phyloP scores from a whole-genome alignment of 768 basidiomycete species.

The Epithele typhae region DNA sequence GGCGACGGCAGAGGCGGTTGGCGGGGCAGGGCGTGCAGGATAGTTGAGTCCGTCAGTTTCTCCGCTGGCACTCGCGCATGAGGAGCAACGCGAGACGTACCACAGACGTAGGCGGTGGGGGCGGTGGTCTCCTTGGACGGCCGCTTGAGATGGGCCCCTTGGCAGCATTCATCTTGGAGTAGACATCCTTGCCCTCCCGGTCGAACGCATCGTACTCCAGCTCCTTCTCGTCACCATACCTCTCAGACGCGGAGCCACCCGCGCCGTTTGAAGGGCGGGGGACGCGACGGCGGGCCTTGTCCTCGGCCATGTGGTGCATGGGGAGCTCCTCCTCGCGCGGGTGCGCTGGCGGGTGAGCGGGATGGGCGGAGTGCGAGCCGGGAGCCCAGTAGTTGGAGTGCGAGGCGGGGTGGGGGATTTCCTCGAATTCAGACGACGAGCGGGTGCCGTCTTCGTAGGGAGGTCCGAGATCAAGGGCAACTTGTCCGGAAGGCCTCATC shows the following conservation, averaged over 20 bases:
- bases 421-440: slow-evolving; percentile 68
- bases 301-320: slow-evolving; percentile 49
- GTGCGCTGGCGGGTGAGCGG: slow-evolving; percentile 6
- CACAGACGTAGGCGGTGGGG: slow-evolving; percentile 57
- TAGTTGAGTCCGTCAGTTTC: no score
- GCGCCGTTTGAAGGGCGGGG: slow-evolving; percentile 31
- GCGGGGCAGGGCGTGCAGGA: no score
- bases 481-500: slow-evolving; percentile 40
- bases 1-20: background rate
- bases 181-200: slow-evolving; percentile 67
- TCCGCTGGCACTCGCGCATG: no score
- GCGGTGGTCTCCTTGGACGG: slow-evolving; percentile 57
- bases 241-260: slow-evolving; percentile 25
- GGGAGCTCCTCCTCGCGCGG: slow-evolving; percentile 41
- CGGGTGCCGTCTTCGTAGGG: slow-evolving; percentile 44
- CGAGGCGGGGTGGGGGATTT: slow-evolving; percentile 54
- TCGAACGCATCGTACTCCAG: slow-evolving; percentile 37
- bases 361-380: slow-evolving; percentile 27
- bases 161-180: slow-evolving; percentile 38
- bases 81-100: slow-evolving; percentile 17
- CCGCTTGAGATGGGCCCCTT: slow-evolving; percentile 37
- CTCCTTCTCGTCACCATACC: slow-evolving; percentile 15
- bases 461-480: slow-evolving; percentile 68
- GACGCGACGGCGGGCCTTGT: slow-evolving; percentile 45
- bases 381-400: slow-evolving; percentile 35